phyloP scores from a whole-genome alignment of 2,329 filamentous ascomycete species.

The Ambrosiella xylebori region DNA sequence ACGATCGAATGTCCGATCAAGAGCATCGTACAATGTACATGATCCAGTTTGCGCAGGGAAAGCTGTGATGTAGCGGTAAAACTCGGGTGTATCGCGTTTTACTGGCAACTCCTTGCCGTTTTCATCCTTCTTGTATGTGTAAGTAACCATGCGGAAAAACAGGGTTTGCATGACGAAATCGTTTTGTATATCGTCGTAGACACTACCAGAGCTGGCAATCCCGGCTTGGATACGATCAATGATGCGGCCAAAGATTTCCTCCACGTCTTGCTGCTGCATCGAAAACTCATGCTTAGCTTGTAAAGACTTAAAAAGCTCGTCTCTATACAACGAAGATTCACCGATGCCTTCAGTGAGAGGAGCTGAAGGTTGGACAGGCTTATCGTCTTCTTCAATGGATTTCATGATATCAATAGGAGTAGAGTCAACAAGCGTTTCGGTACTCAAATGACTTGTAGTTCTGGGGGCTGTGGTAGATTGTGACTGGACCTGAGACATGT shows the following conservation, averaged over 20 bases:
- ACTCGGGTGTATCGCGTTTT: conserved; percentile 18
- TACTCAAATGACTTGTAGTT: conserved; percentile 6
- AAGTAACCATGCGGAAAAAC: conserved; percentile 44
- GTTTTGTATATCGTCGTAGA: conserved; percentile 53
- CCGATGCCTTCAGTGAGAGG: background rate
- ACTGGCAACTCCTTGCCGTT: conserved; percentile 7
- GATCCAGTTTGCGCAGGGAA: conserved; percentile 33
- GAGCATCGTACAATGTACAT: conserved; percentile 61
- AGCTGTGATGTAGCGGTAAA: conserved; percentile 46
- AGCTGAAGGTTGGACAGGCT: background rate
- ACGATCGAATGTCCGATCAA: conserved; percentile 72
- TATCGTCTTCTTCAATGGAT: background rate
- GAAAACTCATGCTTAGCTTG: conserved; percentile 18
- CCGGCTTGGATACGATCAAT: conserved; percentile 82
- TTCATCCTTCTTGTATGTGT: conserved; percentile 35
- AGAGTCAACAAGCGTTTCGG: conserved; percentile 4
- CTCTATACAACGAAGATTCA: background rate
- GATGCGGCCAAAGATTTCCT: conserved; percentile 86
- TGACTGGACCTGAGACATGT: conserved; percentile 9
- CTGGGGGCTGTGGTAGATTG: background rate
- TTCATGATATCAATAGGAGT: background rate
- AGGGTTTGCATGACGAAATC: conserved; percentile 63
- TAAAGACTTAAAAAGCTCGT: conserved; percentile 24
- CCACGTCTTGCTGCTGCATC: conserved; percentile 67
- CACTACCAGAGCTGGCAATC: conserved; percentile 51